Conservation (phyloP, 495 filamentous ascomycete species). For the Penicillium verhagenii region DNA sequence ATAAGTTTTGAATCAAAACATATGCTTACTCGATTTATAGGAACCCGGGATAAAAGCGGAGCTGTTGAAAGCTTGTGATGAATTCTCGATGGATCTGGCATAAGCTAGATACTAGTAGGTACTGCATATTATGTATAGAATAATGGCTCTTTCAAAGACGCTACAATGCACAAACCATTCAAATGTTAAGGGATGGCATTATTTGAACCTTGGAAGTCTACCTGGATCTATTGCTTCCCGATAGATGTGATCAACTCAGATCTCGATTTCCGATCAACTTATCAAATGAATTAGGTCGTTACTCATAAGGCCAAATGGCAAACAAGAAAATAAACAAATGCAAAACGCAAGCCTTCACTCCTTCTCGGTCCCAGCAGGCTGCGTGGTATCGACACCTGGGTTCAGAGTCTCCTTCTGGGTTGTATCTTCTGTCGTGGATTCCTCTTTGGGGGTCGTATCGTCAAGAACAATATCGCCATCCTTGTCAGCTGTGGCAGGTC, state of each 20-base stretch:
- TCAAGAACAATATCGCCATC: slow-evolving; percentile 46
- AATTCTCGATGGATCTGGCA: slow-evolving; percentile 11
- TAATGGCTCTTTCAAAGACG: too few relatives aligned
- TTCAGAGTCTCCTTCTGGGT: slow-evolving; percentile 8
- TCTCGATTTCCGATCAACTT: neutral
- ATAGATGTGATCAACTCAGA: neutral
- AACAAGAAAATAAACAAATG: neutral
- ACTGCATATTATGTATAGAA: too few relatives aligned
- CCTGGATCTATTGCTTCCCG: too few relatives aligned
- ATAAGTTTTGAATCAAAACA: too few relatives aligned
- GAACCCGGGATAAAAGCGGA: slow-evolving; percentile 18
- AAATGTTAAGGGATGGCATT: too few relatives aligned
- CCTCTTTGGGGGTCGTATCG: slow-evolving; percentile 26
- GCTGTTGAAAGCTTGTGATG: slow-evolving; percentile 19
- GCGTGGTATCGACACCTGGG: slow-evolving; percentile 4
- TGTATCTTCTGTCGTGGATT: slow-evolving; percentile 8
- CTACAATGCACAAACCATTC: too few relatives aligned
- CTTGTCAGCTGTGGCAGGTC: slow-evolving; percentile 24
- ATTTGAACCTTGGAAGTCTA: neutral
- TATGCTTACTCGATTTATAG: slow-evolving; percentile 4
- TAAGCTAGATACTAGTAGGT: neutral
- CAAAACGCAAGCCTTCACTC: slow-evolving; percentile 6
- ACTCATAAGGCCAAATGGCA: slow-evolving; percentile 1
- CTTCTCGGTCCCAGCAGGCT: slow-evolving; percentile 14
- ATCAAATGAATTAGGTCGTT: slow-evolving; percentile 1